A percentile compares a stretch with the other conserved stretches of the same genome.
These are phyloP conservation scores for Hymenoscyphus infarciens DNA, from an alignment of 2,329 filamentous ascomycete species.

Conservation along the genomic window DNA sequence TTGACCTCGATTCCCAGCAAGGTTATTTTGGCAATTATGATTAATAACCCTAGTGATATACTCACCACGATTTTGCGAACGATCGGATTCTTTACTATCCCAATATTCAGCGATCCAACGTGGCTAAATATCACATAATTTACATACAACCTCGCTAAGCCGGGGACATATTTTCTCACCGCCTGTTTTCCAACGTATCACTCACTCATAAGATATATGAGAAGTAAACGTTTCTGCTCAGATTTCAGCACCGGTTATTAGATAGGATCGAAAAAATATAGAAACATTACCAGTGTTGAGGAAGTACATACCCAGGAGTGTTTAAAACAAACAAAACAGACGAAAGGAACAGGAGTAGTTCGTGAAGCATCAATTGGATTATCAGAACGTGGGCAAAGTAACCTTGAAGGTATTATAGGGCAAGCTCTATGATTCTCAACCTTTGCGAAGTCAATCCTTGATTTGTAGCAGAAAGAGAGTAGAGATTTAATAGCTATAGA, in stretches of 20 bases:
- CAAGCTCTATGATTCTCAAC: too few relatives aligned
- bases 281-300: neutral
- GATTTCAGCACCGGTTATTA: neutral
- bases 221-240: neutral
- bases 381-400: neutral
- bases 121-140: neutral
- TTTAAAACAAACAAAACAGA: neutral
- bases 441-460: too few relatives aligned
- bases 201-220: conserved; percentile 1
- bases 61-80: conserved; percentile 4
- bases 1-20: neutral
- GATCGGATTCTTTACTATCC: neutral
- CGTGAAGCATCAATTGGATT: neutral
- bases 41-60: conserved; percentile 3
- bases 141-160: conserved; percentile 5
- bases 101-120: conserved; percentile 3
- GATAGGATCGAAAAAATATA: neutral
- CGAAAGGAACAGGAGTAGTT: neutral
- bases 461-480: too few relatives aligned
- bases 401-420: too few relatives aligned
- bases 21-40: too few relatives aligned
- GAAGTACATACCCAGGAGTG: neutral
- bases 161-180: conserved; percentile 6
- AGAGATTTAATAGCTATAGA: too few relatives aligned
- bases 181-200: conserved; percentile 9